Evolutionary conservation across 208 protist species (phyloP).

Genomic region (Angomonas ambiguus): DNA sequence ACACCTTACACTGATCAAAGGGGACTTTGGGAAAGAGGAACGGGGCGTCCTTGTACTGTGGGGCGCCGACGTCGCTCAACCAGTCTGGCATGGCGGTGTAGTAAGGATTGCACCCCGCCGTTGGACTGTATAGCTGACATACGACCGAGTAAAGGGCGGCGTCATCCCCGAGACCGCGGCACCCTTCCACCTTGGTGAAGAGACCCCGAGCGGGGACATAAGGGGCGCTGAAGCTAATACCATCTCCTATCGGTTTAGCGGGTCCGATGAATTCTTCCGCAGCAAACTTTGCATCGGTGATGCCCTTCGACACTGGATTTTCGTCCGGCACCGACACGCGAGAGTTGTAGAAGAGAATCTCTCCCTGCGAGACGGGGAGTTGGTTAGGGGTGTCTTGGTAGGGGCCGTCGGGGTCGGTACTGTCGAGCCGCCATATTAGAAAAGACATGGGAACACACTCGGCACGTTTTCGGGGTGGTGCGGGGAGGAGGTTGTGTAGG

Average conservation of each 20-base stretch:
- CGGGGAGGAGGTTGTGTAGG: slow-evolving; percentile 39
- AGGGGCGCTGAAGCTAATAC: slow-evolving; percentile 36
- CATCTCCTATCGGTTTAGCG: slow-evolving; percentile 21
- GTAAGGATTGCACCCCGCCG: slow-evolving; percentile 16
- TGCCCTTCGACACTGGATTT: neutral
- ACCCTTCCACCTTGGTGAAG: slow-evolving; percentile 47
- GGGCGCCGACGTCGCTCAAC: slow-evolving; percentile 47
- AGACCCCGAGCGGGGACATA: slow-evolving; percentile 46
- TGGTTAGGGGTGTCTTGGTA: slow-evolving; percentile 55
- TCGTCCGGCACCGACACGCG: slow-evolving; percentile 16
- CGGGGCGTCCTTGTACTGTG: slow-evolving; percentile 49
- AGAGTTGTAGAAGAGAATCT: slow-evolving; percentile 31
- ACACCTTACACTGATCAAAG: slow-evolving; percentile 23
- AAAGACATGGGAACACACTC: slow-evolving; percentile 49
- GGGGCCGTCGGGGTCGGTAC: slow-evolving; percentile 18
- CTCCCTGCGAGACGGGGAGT: slow-evolving; percentile 40
- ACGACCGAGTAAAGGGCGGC: slow-evolving; percentile 43
- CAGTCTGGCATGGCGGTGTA: slow-evolving; percentile 50
- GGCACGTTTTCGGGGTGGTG: slow-evolving; percentile 25
- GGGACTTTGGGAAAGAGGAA: slow-evolving; percentile 32
- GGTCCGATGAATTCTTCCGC: slow-evolving; percentile 32
- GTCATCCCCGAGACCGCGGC: slow-evolving; percentile 47
- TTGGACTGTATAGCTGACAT: slow-evolving; percentile 22
- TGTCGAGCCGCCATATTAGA: slow-evolving; percentile 55
- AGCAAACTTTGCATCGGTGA: slow-evolving; percentile 20